Percentiles rank a stretch among this genome's conserved stretches.
These are phyloP conservation scores for Chaetomium fimeti DNA, from an alignment of 495 filamentous ascomycete species.

Conservation along the genomic window DNA sequence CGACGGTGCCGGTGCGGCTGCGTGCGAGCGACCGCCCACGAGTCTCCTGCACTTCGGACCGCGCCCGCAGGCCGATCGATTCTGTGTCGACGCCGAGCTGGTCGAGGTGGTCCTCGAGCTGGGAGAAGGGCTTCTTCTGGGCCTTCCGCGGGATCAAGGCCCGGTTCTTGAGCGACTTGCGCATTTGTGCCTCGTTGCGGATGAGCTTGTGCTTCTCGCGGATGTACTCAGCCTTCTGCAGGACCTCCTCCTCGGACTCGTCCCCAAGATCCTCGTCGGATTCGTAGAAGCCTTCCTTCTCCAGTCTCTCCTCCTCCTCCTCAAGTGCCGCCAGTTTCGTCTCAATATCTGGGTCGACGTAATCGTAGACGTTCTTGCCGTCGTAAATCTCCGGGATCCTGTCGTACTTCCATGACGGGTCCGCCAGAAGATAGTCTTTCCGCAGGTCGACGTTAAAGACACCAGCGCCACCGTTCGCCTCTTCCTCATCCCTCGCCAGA, in stretches of 20 bases:
- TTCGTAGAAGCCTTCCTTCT: conserved; percentile 80
- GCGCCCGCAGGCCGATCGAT: conserved; percentile 67
- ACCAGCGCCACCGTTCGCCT: conserved; percentile 88
- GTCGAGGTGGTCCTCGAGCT: conserved; percentile 81
- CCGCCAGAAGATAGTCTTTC: conserved; percentile 77
- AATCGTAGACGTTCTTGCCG: conserved; percentile 96
- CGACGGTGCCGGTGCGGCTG: conserved; percentile 52
- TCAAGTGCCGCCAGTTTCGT: conserved; percentile 84
- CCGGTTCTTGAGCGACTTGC: conserved; percentile 93
- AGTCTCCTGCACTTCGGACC: conserved; percentile 51
- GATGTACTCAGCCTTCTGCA: conserved; percentile 91
- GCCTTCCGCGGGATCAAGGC: conserved; percentile 81
- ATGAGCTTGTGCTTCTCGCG: conserved; percentile 86
- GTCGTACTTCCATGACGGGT: conserved; percentile 92
- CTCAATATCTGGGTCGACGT: conserved; percentile 94
- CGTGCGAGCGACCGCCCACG: conserved; percentile 62
- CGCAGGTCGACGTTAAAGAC: conserved; percentile 92
- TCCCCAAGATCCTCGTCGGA: conserved; percentile 65
- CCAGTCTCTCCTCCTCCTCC: conserved; percentile 87
- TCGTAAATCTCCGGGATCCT: conserved; percentile 87
- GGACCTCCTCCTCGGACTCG: conserved; percentile 78
- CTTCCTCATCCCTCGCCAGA: conserved; percentile 84
- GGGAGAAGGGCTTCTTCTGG: conserved; percentile 70
- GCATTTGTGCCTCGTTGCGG: conserved; percentile 85
- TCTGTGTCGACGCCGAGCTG: conserved; percentile 80